A percentile compares a stretch with the other conserved stretches of the same genome.
phyloP scores from a whole-genome alignment of 2,329 filamentous ascomycete genomes.

The Aureobasidium sp. region DNA sequence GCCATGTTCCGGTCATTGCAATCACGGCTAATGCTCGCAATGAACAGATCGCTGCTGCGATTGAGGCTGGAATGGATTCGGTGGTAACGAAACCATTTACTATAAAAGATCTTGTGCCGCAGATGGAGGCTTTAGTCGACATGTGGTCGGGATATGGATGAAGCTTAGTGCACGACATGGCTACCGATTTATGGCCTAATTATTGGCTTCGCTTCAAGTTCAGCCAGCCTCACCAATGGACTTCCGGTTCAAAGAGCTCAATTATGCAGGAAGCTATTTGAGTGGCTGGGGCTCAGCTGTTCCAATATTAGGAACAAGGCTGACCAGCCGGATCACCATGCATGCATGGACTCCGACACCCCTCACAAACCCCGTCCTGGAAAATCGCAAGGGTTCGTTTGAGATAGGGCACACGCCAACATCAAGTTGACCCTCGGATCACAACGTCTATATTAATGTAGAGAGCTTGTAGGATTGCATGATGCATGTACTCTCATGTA shows the following conservation, averaged over 20 bases:
- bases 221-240: background rate
- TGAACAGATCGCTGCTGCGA: slow-evolving; percentile 65
- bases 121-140: slow-evolving; percentile 27
- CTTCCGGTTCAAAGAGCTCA: background rate
- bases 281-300: background rate
- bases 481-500: background rate
- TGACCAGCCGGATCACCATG: background rate
- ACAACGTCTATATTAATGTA: background rate
- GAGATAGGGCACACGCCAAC: background rate
- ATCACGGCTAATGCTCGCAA: slow-evolving; percentile 71
- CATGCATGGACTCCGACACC: background rate
- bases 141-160: slow-evolving; percentile 1
- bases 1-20: slow-evolving; percentile 66
- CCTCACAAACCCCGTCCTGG: background rate
- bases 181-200: background rate
- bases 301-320: background rate
- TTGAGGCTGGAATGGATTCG: slow-evolving; percentile 58
- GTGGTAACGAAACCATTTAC: slow-evolving; percentile 31
- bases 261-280: background rate
- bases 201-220: background rate
- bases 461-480: background rate
- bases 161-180: background rate
- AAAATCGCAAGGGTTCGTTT: background rate
- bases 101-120: slow-evolving; percentile 29
- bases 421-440: background rate